Percentiles rank a stretch among this genome's conserved stretches.
Conservation (phyloP, 345 rosid genomes). For the Gossypium sturtianum region DNA sequence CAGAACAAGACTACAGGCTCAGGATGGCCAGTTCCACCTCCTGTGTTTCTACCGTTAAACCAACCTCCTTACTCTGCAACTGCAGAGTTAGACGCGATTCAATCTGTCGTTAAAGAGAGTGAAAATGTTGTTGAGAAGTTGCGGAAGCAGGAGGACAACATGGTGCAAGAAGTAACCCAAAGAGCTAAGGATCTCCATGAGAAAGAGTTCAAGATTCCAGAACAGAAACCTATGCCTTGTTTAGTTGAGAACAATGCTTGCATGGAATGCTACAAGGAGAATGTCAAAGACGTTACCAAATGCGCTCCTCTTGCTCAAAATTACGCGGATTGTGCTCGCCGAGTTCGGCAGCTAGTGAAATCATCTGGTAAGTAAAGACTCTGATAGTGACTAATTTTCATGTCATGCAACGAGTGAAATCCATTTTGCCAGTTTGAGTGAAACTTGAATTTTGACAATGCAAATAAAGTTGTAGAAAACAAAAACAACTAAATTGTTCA, state of each 20-base stretch:
- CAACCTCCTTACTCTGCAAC: constrained; percentile 32
- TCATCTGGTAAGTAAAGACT: constrained; percentile 22
- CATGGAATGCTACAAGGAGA: constrained; percentile 75
- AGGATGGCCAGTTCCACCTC: constrained; percentile 58
- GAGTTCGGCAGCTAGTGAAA: constrained; percentile 48
- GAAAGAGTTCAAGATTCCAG: constrained; percentile 88
- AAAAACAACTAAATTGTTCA: background rate
- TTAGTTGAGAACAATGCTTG: constrained; percentile 62
- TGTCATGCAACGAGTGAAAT: constrained; percentile 4
- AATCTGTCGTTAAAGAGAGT: constrained; percentile 58
- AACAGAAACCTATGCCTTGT: constrained; percentile 83
- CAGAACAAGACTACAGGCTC: constrained; percentile 30
- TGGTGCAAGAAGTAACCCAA: constrained; percentile 62
- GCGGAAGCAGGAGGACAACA: constrained; percentile 62
- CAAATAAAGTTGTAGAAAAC: constrained; percentile 5
- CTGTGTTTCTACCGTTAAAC: constrained; percentile 49
- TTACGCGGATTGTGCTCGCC: constrained; percentile 70
- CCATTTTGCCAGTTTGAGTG: background rate
- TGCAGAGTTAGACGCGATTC: constrained; percentile 64
- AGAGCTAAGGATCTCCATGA: constrained; percentile 77
- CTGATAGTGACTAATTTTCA: background rate
- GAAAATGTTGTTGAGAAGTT: constrained; percentile 68
- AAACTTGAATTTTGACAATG: constrained; percentile 2
- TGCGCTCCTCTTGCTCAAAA: constrained; percentile 52
- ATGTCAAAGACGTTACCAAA: constrained; percentile 48